phyloP scores from a whole-genome alignment of 192 early-diverging fungal species.

The Mortierella claussenii region DNA sequence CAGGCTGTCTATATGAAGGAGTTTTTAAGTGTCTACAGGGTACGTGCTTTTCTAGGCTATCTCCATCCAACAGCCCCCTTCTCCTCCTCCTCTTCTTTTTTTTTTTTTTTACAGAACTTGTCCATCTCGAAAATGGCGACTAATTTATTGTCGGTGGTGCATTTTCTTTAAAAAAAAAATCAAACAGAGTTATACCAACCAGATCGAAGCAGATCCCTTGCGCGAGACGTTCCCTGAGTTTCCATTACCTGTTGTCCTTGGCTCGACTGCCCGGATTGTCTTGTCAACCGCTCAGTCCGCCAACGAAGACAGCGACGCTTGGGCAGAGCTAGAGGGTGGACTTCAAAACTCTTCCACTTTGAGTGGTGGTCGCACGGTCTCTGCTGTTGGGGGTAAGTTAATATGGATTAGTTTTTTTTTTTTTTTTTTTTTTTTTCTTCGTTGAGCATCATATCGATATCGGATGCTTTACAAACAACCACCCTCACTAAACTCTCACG shows the following conservation, averaged over 20 bases:
- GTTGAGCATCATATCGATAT: no score
- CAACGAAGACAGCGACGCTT: constrained; percentile 68
- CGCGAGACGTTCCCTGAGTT: constrained; percentile 62
- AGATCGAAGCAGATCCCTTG: constrained; percentile 58
- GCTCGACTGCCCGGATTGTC: constrained; percentile 61
- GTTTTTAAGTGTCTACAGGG: constrained; percentile 82
- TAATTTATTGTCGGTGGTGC: no score
- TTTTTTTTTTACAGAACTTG: constrained; percentile 12
- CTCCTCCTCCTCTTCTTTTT: not conserved
- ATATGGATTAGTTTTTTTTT: not conserved
- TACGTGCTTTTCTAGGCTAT: constrained; percentile 49
- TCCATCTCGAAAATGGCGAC: no score
- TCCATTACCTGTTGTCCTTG: constrained; percentile 69
- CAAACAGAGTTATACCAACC: constrained; percentile 58
- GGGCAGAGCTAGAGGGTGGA: constrained; percentile 73
- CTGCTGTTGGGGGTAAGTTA: constrained; percentile 80
- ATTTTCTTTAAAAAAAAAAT: not conserved
- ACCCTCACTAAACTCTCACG: no score
- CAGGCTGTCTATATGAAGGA: constrained; percentile 79
- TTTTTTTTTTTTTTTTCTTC: no score
- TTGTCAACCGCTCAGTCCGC: constrained; percentile 71
- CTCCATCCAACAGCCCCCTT: not conserved
- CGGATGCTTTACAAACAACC: no score
- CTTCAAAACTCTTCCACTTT: constrained; percentile 41
- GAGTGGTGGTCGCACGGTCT: constrained; percentile 65